phyloP scores from a whole-genome alignment of 1,139 yeast genomes.

The Kodamaea ohmeri region DNA sequence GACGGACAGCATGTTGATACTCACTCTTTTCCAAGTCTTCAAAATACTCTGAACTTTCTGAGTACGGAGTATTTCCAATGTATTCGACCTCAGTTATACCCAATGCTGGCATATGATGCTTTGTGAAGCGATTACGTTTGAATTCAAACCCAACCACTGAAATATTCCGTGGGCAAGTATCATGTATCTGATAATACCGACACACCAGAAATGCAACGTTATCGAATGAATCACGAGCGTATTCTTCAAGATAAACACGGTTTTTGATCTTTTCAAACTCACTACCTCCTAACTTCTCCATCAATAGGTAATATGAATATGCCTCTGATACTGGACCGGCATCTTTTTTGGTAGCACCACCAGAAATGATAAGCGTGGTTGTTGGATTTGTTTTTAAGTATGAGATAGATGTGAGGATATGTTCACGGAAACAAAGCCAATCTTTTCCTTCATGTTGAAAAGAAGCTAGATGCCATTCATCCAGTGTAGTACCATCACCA shows the following conservation, averaged over 20 bases:
- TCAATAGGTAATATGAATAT: slow-evolving; percentile 49
- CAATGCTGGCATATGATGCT: slow-evolving; percentile 54
- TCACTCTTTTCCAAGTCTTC: slow-evolving; percentile 48
- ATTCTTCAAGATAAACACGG: slow-evolving; percentile 56
- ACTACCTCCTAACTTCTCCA: slow-evolving; percentile 17
- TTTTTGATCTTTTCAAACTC: slow-evolving; percentile 14
- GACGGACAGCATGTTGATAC: slow-evolving; percentile 50
- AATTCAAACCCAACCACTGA: slow-evolving; percentile 74
- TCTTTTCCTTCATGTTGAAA: slow-evolving; percentile 71
- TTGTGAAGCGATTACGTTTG: slow-evolving; percentile 57
- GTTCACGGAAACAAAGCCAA: slow-evolving; percentile 65
- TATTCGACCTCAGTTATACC: slow-evolving; percentile 44
- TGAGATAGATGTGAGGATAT: slow-evolving; percentile 42
- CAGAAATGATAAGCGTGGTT: slow-evolving; percentile 54
- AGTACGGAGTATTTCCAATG: slow-evolving; percentile 50
- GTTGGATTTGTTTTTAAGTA: slow-evolving; percentile 29
- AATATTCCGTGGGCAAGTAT: slow-evolving; percentile 48
- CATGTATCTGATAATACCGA: slow-evolving; percentile 49
- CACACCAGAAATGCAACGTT: slow-evolving; percentile 65
- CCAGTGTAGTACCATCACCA: slow-evolving; percentile 33
- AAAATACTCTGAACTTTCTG: slow-evolving; percentile 31
- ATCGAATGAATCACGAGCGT: slow-evolving; percentile 79
- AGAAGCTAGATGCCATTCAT: slow-evolving; percentile 63
- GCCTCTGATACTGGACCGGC: slow-evolving; percentile 62
- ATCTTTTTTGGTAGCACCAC: slow-evolving; percentile 66